Percentiles rank a stretch among this genome's conserved stretches.
phyloP scores from a whole-genome alignment of 371 early-diverging fungal genomes.

The Fennellomyces sp. region DNA sequence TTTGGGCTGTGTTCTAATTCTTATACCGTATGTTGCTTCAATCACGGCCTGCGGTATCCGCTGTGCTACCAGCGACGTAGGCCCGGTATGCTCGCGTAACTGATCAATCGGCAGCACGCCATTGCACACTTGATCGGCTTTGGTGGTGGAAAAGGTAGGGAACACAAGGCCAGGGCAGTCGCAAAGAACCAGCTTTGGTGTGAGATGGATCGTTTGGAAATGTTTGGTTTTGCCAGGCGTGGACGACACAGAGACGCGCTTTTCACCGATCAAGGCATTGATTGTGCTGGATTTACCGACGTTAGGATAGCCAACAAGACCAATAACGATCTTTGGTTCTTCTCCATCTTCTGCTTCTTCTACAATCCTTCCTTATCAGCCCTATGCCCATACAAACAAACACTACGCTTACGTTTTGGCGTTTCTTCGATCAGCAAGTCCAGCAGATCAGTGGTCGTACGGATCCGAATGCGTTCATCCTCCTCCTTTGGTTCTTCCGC shows the following conservation, averaged over 20 bases:
- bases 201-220: conserved; percentile 95
- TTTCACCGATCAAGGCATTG: conserved; percentile 96
- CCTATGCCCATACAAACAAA: background rate
- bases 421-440: conserved; percentile 48
- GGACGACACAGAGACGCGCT: conserved; percentile 94
- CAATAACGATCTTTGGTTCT: conserved; percentile 77
- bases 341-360: conserved; percentile 11
- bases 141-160: conserved; percentile 97
- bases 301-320: conserved; percentile 99
- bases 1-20: conserved; percentile 71
- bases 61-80: conserved; percentile 79
- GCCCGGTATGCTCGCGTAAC: conserved; percentile 93
- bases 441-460: conserved; percentile 47
- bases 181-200: conserved; percentile 84
- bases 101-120: conserved; percentile 99
- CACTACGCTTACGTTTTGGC: conserved; percentile 12
- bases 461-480: conserved; percentile 43
- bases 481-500: conserved; percentile 1
- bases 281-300: conserved; percentile 99
- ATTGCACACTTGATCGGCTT: conserved; percentile 98
- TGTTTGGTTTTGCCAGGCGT: conserved; percentile 99
- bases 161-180: conserved; percentile 99
- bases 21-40: conserved; percentile 94
- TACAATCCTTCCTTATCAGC: background rate
- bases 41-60: conserved; percentile 89